A percentile compares a stretch with the other conserved stretches of the same genome.
Conservation (phyloP, 441 rosid species). For the Croton laevigatus region DNA sequence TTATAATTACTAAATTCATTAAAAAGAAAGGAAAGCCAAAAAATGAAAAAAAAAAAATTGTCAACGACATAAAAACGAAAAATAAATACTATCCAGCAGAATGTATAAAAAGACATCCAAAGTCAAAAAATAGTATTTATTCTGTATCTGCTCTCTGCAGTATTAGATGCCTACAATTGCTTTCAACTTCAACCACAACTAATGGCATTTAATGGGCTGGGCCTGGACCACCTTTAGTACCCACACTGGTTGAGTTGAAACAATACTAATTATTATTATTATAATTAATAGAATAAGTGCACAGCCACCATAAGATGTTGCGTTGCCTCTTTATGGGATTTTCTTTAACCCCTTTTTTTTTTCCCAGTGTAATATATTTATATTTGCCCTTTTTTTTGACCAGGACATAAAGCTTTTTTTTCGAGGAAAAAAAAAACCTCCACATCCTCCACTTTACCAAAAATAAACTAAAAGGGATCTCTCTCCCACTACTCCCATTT, state of each 20-base stretch:
- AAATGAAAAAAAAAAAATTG: too few species aligned
- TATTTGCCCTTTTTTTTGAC: slow-evolving; percentile 7
- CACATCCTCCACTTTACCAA: slow-evolving; percentile 26
- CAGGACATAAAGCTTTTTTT: slow-evolving; percentile 16
- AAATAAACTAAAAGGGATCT: slow-evolving; percentile 11
- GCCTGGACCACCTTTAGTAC: slow-evolving; percentile 33
- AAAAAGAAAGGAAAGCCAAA: too few species aligned
- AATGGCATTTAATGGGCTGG: slow-evolving; percentile 42
- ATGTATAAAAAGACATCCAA: neutral
- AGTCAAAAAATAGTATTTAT: neutral
- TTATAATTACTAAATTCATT: too few species aligned
- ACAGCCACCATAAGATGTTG: too few species aligned
- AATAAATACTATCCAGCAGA: too few species aligned
- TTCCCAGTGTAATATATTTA: too few species aligned
- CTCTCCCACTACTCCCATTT: slow-evolving; percentile 25
- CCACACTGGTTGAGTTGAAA: too few species aligned
- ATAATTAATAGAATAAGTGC: too few species aligned
- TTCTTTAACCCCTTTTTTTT: too few species aligned
- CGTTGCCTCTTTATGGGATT: too few species aligned
- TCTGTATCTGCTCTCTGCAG: neutral
- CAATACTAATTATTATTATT: too few species aligned
- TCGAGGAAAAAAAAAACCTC: slow-evolving; percentile 9
- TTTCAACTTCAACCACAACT: slow-evolving; percentile 13
- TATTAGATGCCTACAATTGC: neutral
- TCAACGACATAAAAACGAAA: too few species aligned